These are phyloP conservation scores for Dryadomyces quercus-mongolicae DNA, from an alignment of 2,329 filamentous ascomycete species.

Conservation along the genomic window DNA sequence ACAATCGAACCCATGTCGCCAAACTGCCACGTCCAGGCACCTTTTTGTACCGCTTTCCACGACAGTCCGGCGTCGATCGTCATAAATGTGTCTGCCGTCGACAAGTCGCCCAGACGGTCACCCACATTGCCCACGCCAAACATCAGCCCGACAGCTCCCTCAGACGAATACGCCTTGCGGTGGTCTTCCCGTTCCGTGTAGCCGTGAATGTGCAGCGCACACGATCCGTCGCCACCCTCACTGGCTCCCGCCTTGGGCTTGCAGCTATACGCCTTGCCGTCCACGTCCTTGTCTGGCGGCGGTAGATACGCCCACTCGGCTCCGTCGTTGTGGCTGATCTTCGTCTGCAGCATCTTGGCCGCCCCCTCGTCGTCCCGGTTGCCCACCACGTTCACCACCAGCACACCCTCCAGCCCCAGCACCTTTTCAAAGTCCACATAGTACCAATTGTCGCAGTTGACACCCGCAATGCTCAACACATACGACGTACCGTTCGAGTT, in stretches of 20 bases:
- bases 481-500: slow-evolving; percentile 98
- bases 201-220: slow-evolving; percentile 84
- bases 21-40: slow-evolving; percentile 84
- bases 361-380: slow-evolving; percentile 44
- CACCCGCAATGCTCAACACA: slow-evolving; percentile 65
- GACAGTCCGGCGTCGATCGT: slow-evolving; percentile 80
- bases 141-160: slow-evolving; percentile 80
- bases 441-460: slow-evolving; percentile 66
- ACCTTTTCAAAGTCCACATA: slow-evolving; percentile 97
- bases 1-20: slow-evolving; percentile 92
- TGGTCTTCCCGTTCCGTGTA: slow-evolving; percentile 84
- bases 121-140: slow-evolving; percentile 90
- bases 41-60: slow-evolving; percentile 80
- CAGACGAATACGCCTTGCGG: slow-evolving; percentile 75
- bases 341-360: slow-evolving; percentile 72
- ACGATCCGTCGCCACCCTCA: slow-evolving; percentile 49
- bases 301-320: slow-evolving; percentile 70
- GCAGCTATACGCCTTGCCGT: slow-evolving; percentile 63
- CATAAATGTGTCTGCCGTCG: slow-evolving; percentile 80
- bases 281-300: slow-evolving; percentile 58
- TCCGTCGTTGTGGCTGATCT: slow-evolving; percentile 95
- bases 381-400: slow-evolving; percentile 71
- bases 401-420: slow-evolving; percentile 80
- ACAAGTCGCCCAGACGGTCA: slow-evolving; percentile 44
- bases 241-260: slow-evolving; percentile 17